Percentiles rank a stretch among this genome's conserved stretches.
Conservation (phyloP, 148 eudicot species). For the Fagopyrum esculentum region DNA sequence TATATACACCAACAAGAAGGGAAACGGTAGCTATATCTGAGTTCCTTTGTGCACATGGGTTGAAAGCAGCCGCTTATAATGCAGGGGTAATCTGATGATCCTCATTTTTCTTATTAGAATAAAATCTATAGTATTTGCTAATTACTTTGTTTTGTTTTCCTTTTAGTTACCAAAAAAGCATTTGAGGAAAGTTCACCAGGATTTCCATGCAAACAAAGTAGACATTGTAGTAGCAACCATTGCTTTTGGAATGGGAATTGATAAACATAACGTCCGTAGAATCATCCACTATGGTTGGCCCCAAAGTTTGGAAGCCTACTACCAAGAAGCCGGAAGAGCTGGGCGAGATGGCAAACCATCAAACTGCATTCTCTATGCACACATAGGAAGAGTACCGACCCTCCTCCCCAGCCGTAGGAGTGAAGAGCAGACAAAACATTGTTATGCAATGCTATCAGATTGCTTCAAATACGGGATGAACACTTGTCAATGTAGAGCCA, state of each 20-base stretch:
- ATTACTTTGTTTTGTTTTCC: neutral
- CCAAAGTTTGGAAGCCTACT: slow-evolving; percentile 93
- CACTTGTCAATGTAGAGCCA: slow-evolving; percentile 69
- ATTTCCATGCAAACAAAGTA: slow-evolving; percentile 65
- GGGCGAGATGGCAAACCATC: slow-evolving; percentile 87
- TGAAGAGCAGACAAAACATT: slow-evolving; percentile 68
- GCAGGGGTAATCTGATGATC: slow-evolving; percentile 44
- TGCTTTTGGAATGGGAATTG: slow-evolving; percentile 97
- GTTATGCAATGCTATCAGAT: slow-evolving; percentile 79
- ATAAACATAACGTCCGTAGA: slow-evolving; percentile 74
- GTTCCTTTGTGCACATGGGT: slow-evolving; percentile 53
- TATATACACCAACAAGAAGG: slow-evolving; percentile 80
- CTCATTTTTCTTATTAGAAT: neutral
- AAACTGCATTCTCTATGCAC: slow-evolving; percentile 71
- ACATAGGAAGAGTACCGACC: slow-evolving; percentile 49
- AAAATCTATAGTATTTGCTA: neutral
- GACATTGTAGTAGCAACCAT: slow-evolving; percentile 86
- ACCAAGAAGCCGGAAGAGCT: slow-evolving; percentile 98
- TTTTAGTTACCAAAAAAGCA: slow-evolving; percentile 74
- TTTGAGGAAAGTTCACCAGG: slow-evolving; percentile 73
- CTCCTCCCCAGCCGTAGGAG: slow-evolving; percentile 74
- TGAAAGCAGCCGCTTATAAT: slow-evolving; percentile 86
- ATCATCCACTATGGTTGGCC: slow-evolving; percentile 96
- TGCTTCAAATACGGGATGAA: slow-evolving; percentile 88
- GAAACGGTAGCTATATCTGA: slow-evolving; percentile 55